Evolutionary conservation across 495 filamentous ascomycete species (phyloP).

Genomic region (Hyaloscypha finlandica): DNA sequence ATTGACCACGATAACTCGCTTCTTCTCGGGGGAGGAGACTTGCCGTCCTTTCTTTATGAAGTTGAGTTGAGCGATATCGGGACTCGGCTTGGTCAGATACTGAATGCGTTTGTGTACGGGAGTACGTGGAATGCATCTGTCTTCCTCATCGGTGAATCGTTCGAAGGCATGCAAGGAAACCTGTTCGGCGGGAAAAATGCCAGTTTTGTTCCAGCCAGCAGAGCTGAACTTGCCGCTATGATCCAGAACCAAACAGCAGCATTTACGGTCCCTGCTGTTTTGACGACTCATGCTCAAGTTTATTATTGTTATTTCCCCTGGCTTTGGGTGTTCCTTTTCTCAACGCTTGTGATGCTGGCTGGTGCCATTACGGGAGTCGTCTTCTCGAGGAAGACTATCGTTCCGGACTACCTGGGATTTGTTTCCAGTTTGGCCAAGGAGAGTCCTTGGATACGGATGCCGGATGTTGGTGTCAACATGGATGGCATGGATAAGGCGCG

Average conservation of each 20-base stretch:
- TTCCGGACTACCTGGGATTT: constrained; percentile 29
- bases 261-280: constrained; percentile 21
- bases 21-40: not conserved
- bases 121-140: constrained; percentile 23
- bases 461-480: constrained; percentile 30
- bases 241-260: constrained; percentile 24
- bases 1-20: not conserved
- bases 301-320: constrained; percentile 20
- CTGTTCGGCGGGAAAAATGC: constrained; percentile 18
- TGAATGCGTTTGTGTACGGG: constrained; percentile 25
- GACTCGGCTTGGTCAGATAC: constrained; percentile 21
- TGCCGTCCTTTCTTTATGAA: not conserved
- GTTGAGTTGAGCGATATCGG: constrained; percentile 18
- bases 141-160: constrained; percentile 12
- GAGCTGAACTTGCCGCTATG: constrained; percentile 18
- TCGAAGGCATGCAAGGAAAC: constrained; percentile 3
- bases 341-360: constrained; percentile 17
- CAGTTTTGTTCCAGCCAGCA: constrained; percentile 15
- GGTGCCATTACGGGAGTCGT: constrained; percentile 12
- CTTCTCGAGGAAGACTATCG: constrained; percentile 19
- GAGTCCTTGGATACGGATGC: constrained; percentile 25
- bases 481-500: constrained; percentile 30
- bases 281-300: constrained; percentile 7
- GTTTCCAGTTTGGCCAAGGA: constrained; percentile 27
- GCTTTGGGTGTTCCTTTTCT: constrained; percentile 20